phyloP scores from a whole-genome alignment of 192 early-diverging fungal genomes.

The Martensiomyces pterosporus region DNA sequence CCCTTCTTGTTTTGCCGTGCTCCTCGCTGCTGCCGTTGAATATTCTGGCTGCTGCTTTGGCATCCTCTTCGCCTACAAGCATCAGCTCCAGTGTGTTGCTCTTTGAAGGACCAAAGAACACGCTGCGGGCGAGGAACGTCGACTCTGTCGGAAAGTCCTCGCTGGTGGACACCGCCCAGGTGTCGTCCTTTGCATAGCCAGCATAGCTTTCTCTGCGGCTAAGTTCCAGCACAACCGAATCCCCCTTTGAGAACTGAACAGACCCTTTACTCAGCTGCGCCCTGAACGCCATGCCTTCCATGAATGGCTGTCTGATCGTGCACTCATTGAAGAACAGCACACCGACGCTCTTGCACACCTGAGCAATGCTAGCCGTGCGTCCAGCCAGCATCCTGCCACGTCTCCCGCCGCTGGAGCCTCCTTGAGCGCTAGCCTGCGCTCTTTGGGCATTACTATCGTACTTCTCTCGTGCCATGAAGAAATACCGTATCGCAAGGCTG shows the following conservation, averaged over 20 bases:
- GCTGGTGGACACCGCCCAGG: constrained; percentile 39
- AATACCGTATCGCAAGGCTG: constrained; percentile 39
- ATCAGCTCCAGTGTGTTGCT: constrained; percentile 47
- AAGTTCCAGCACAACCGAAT: constrained; percentile 34
- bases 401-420: constrained; percentile 1
- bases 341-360: constrained; percentile 32
- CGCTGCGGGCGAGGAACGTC: constrained; percentile 43
- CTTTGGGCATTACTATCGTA: constrained; percentile 2
- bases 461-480: constrained; percentile 42
- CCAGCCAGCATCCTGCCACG: neutral
- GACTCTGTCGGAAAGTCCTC: constrained; percentile 25
- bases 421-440: neutral
- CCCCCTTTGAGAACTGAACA: constrained; percentile 23
- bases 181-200: constrained; percentile 44
- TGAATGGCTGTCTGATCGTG: constrained; percentile 36
- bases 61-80: constrained; percentile 41
- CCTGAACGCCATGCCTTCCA: constrained; percentile 25
- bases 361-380: constrained; percentile 7
- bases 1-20: neutral
- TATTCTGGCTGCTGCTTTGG: constrained; percentile 18
- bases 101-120: constrained; percentile 43
- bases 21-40: too few species aligned
- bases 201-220: constrained; percentile 34
- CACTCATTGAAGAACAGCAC: constrained; percentile 32
- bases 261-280: constrained; percentile 17